Percentiles rank a stretch among this genome's conserved stretches.
Conservation (phyloP, 495 filamentous ascomycete species). For the Penicillium paradoxum region DNA sequence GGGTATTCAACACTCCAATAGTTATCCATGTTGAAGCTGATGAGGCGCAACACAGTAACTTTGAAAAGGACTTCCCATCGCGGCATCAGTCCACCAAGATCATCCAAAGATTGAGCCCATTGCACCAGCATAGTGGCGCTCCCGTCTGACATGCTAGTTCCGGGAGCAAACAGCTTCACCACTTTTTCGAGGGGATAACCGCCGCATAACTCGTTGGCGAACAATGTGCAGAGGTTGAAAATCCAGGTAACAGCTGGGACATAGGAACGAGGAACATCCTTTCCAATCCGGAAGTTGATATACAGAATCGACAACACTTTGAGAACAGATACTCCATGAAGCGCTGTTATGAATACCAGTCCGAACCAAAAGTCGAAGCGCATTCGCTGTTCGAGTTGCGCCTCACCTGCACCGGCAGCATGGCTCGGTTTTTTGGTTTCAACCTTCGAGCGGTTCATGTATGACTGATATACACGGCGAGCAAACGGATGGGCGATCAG, state of each 20-base stretch:
- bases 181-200: constrained; percentile 72
- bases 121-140: constrained; percentile 38
- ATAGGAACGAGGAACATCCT: constrained; percentile 56
- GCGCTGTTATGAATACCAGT: constrained; percentile 63
- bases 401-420: constrained; percentile 52
- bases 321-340: constrained; percentile 80
- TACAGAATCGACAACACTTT: constrained; percentile 80
- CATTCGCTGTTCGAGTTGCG: constrained; percentile 67
- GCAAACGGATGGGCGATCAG: constrained; percentile 72
- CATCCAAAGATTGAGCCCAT: constrained; percentile 66
- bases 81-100: constrained; percentile 71
- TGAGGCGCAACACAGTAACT: constrained; percentile 84
- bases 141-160: constrained; percentile 19
- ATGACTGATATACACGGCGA: constrained; percentile 61
- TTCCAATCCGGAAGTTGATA: constrained; percentile 76
- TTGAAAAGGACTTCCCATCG: constrained; percentile 98
- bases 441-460: constrained; percentile 14
- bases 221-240: constrained; percentile 85
- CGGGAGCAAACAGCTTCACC: constrained; percentile 44
- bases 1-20: constrained; percentile 79
- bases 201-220: constrained; percentile 78
- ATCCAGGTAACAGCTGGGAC: constrained; percentile 78
- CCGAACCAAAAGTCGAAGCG: constrained; percentile 84
- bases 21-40: constrained; percentile 97
- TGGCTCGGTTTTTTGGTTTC: constrained; percentile 12